Evolutionary conservation across 805 yeast species (phyloP), one percentile per base, ranked within the genome.

Genomic region (Pichia rugopelliculosa): DNA sequence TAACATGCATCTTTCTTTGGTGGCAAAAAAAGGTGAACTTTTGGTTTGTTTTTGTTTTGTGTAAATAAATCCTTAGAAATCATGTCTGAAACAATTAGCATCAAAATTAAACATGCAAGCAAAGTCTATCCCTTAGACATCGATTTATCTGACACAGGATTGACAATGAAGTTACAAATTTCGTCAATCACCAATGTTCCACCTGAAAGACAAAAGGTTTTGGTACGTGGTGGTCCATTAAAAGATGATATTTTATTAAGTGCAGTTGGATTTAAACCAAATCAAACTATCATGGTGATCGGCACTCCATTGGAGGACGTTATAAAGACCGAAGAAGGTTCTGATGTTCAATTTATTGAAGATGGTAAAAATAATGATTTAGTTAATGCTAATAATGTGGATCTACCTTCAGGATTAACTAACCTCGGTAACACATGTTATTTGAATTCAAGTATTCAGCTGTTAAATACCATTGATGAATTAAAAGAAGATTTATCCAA

Each of bases 171-270:
- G 62, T 66, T 71, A 41, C 81, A 82, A 64, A 80, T 93, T 47
- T 81, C 76, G 55, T 77, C 80, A 21, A 63, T 79, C 49, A 91
- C 98, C 3, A 79, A 79, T 49, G 87, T 93, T 47, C 95, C 96
- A n/a, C 77, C 81, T 1, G 84, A 79, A 46, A 82, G 96, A 56
- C 99, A 93, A 68, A 91, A 91, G 69, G 83, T 90, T 51, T 74
- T 93, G 61, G 77, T 88, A 45, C 89, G 87, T 68, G 91, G 95
- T 12, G 96, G 96, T 38, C 95, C 89, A 63, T 68, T 93, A 58
- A 74, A 75, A 47, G 91, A 88, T 65, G 90, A 84, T 51, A 58
- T 63, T 8, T 69, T 72, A 36, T 65, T 87, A 45, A 60, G 69
- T 11, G 56, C 67, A 4, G 71, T 84, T 44, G 75, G 72, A 23